Percentiles rank a stretch among this genome's conserved stretches.
Evolutionary conservation across 2,329 filamentous ascomycete genomes (phyloP).

Genomic region (Calonectria pauciramosa): DNA sequence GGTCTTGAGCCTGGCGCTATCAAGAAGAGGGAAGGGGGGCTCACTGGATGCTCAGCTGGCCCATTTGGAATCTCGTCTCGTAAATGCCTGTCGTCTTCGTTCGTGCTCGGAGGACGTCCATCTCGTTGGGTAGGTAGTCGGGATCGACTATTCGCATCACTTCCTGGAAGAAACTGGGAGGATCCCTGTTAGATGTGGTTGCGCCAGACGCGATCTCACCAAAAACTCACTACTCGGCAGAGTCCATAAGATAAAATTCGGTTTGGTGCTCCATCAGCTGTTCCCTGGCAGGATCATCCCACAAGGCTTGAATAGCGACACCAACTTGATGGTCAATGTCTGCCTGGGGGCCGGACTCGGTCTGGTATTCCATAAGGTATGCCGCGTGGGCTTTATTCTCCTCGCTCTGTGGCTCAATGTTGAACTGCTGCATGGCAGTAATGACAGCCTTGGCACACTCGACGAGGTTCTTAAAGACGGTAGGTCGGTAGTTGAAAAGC

Average conservation of each 20-base stretch:
- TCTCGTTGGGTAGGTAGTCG: constrained; percentile 93
- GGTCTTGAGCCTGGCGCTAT: neutral
- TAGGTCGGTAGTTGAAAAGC: constrained; percentile 92
- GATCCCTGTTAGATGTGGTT: constrained; percentile 24
- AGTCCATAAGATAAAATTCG: constrained; percentile 99
- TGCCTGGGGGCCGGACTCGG: constrained; percentile 91
- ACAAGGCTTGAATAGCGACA: constrained; percentile 86
- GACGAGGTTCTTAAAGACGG: constrained; percentile 97
- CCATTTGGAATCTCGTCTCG: constrained; percentile 98
- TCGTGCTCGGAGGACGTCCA: constrained; percentile 93
- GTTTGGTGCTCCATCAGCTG: constrained; percentile 92
- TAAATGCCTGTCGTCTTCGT: constrained; percentile 99
- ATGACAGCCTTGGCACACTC: constrained; percentile 97
- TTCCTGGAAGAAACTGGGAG: constrained; percentile 91
- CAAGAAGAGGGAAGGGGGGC: constrained; percentile 50
- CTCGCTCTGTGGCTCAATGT: constrained; percentile 81
- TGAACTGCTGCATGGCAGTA: constrained; percentile 91
- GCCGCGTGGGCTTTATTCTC: constrained; percentile 81
- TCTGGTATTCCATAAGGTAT: constrained; percentile 87
- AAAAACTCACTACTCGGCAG: constrained; percentile 89
- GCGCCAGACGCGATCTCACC: constrained; percentile 2
- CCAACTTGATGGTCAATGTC: constrained; percentile 86
- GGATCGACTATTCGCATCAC: constrained; percentile 85
- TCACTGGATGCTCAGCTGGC: constrained; percentile 98
- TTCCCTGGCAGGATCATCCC: constrained; percentile 88